Conservation (phyloP, 805 yeast species). For the Zygosaccharomyces lentus region DNA sequence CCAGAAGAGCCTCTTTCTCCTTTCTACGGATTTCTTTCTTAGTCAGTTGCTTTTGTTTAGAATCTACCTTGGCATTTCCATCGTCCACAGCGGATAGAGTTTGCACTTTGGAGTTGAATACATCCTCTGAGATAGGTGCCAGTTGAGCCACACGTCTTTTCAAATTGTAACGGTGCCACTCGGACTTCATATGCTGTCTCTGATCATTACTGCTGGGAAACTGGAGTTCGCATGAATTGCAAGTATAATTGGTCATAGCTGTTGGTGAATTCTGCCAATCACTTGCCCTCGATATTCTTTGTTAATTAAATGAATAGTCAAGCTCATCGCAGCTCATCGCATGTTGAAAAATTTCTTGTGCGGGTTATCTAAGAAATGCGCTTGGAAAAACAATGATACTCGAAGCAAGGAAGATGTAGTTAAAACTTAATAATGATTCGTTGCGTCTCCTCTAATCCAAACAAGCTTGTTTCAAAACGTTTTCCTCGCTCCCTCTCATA, state of each 20-base stretch:
- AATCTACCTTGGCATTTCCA: constrained; percentile 12
- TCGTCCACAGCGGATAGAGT: constrained; percentile 27
- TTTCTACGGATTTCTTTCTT: constrained; percentile 41
- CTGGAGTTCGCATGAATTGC: constrained; percentile 82
- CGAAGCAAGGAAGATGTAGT: background rate
- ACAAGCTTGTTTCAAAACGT: no score
- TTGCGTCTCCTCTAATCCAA: no score
- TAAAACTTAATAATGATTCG: background rate
- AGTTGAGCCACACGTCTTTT: constrained; percentile 88
- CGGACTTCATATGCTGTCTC: constrained; percentile 90
- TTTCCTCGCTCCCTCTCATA: no score
- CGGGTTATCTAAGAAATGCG: background rate
- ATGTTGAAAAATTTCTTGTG: constrained; percentile 4
- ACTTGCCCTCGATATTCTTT: background rate
- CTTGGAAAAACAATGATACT: background rate
- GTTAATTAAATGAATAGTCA: background rate
- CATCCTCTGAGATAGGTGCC: constrained; percentile 65
- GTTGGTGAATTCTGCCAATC: background rate
- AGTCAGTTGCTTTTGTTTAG: constrained; percentile 34
- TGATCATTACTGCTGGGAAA: constrained; percentile 75
- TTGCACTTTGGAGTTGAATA: constrained; percentile 65
- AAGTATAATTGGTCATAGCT: constrained; percentile 46
- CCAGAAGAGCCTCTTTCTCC: constrained; percentile 41
- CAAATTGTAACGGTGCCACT: constrained; percentile 96
- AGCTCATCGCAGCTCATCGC: constrained; percentile 10